Evolutionary conservation across 768 basidiomycete genomes (phyloP).

Genomic region (Suillus discolor): DNA sequence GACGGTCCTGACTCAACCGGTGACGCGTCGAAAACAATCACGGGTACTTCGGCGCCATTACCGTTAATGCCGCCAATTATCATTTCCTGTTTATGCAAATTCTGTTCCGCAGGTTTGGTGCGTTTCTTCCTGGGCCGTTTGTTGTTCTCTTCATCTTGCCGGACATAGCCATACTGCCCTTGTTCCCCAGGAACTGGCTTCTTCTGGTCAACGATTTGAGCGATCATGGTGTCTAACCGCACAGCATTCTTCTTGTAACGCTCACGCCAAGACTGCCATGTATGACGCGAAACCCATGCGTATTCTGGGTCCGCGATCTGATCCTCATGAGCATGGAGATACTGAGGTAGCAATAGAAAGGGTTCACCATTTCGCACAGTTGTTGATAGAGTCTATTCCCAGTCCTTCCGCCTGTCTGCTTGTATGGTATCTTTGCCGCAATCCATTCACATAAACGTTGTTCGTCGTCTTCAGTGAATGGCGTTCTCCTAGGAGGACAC

Average conservation of each 20-base stretch:
- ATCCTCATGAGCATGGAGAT: slow-evolving; percentile 6
- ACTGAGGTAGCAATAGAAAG: background rate
- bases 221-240: slow-evolving; percentile 66
- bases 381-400: slow-evolving; percentile 86
- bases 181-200: slow-evolving; percentile 73
- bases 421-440: slow-evolving; percentile 81
- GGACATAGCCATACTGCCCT: slow-evolving; percentile 82
- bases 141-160: slow-evolving; percentile 69
- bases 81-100: slow-evolving; percentile 23
- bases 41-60: slow-evolving; percentile 17
- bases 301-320: slow-evolving; percentile 72
- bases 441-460: slow-evolving; percentile 77
- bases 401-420: slow-evolving; percentile 78
- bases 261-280: slow-evolving; percentile 91
- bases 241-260: slow-evolving; percentile 82
- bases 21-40: slow-evolving; percentile 28
- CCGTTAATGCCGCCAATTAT: slow-evolving; percentile 15
- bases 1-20: slow-evolving; percentile 31
- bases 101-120: slow-evolving; percentile 32
- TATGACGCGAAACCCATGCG: slow-evolving; percentile 79
- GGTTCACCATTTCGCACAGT: slow-evolving; percentile 66
- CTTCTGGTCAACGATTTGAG: slow-evolving; percentile 67
- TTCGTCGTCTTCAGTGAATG: slow-evolving; percentile 79
- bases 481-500: slow-evolving; percentile 57
- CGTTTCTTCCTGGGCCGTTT: slow-evolving; percentile 58